Evolutionary conservation across 2,329 filamentous ascomycete genomes (phyloP), one percentile per base, ranked within the genome.

Genomic region (Trichoderma endophyticum): DNA sequence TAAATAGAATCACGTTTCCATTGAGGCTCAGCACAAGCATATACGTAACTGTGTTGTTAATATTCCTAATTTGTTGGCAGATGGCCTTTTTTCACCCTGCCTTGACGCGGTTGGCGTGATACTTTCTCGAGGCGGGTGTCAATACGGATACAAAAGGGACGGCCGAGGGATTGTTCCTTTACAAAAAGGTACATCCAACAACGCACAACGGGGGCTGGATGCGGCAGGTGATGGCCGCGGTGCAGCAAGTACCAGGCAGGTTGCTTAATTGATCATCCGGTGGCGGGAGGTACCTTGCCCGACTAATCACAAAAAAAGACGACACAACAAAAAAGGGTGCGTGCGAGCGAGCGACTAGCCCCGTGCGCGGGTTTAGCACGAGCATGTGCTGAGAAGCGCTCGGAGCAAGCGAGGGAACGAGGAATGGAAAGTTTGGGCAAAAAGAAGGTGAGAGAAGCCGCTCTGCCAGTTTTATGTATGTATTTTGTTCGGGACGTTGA

Each of bases 321-420:
- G 12, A 36, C 18, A 26, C 30, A 43, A 43, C 32, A 39, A 39
- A 43, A 51, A 65, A 54, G 30, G 61, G 36, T 14, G 36, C 36
- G 61, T 63, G 61, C 43, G 43, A 28, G 28, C 43, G 24, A 70
- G 30, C 59, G 59, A 64, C 71, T 57, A 72, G 63, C 24, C 70
- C 51, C 57, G 51, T 68, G 54, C 54, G 43, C 48, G 39, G 73
- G 72, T 72, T 74, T 39, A 39, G 36, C 36, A 39, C 15, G 36
- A 39, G 36, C 36, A 39, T 75, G 36, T 39, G 36, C 76, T 75
- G 75, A 79, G 48, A 36, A 32, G 26, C 4, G 43, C n/a, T 51
- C 43, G 43, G 43, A 12, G n/a, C 43, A 21, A 15, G 43, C 43
- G 43, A 51, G 43, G 43, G 43, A 21, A 48, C 43, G n/a, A 21